Evolutionary conservation across 306 rosid genomes (phyloP), one percentile per base, ranked within the genome.

Genomic region (Erythrophleum fordii): DNA sequence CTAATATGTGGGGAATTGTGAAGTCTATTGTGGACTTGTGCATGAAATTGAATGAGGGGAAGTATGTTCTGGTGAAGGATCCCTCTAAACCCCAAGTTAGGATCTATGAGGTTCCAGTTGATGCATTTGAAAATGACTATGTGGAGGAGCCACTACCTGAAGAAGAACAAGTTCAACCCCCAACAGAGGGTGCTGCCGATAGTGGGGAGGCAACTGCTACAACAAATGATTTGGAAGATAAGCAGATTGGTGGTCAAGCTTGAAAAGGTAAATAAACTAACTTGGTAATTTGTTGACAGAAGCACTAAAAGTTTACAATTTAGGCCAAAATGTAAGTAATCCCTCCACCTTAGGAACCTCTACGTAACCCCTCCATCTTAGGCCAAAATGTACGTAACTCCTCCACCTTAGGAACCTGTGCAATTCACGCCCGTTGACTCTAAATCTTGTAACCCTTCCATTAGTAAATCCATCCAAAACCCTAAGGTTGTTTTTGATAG

Each of bases 1-100:
- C 86, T 2, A 91, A 93, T 69, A 95, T 95, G 99, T 95, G 99
- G 97, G 99, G 99, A 0, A 95, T 95, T 85, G 97, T 95, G 22
- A 95, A 95, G 82, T 90, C 99, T n/a, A 90, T 95, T 70, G 99
- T 95, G 76, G 99, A 95, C 80, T 76, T 95, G 91, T 95, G 97
- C 83, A 95, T 95, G 99, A 95, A 95, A 60, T 72, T 92, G 89
- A 91, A 90, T 16, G 99, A 95, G 77, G 99, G 99, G 0, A 93
- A 93, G 82, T 95, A 95, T 77, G 97, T 95, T 28, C 84, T 95
- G 31, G 97, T 95, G 59, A 95, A 95, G 88, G 97, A 95, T 77
- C 99, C 97, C 4, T 70, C 95, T 4, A 95, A 95, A 85, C 99
- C 99, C 0, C 97, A 95, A 75, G 97, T 95, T 85, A 90, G 99